Base-by-base conservation (phyloP, 2,329 filamentous ascomycete species). In the Fusarium armeniacum region DNA sequence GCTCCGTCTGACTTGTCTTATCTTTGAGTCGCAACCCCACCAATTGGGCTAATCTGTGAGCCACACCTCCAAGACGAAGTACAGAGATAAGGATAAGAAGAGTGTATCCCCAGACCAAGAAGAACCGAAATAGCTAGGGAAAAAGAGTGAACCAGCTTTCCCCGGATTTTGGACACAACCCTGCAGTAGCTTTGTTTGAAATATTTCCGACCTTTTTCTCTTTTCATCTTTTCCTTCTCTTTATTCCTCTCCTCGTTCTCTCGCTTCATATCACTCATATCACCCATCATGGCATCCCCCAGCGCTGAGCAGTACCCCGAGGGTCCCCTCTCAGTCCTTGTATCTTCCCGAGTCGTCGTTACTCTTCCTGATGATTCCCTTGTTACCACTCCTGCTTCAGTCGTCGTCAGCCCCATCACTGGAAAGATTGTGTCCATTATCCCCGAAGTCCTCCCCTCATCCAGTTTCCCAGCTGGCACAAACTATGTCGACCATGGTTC, bases 401-500 rank as follows among this genome's bases (percentile, higher is more conserved):
- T 99, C 62, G 86, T 91, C 58, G 84, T 98, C 73, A 97, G 93
- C 3, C 87, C 89, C 9, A 78, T 78, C 43, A 94, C 93, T 1
- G 96, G 96, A 76, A 97, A 94, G 82, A 97, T 98, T 75, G 86
- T 91, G 45, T 89, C 90, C 4, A 87, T 97, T 65, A 88, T 90
- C 69, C 87, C 91, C 58, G 86, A 87, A 28, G 85, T 98, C 52
- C 85, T 97, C n/a, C 92, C 93, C 1, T 78, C 82, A n/a, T 87
- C 88, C 8, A 86, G 89, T 43, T 98, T 98, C 78, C 91, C 94
- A 2, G 76, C 85, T 0, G 89, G 87, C 40, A 90, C 91, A 10
- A 84, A 85, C 8, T 98, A 98, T 80, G 86, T 88, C 72, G 91
- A 99, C 83, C 90, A 97, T 81, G 93, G 92, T 24, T 93, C 95